phyloP scores from a whole-genome alignment of 192 early-diverging fungal genomes.

The Endogone sp. region DNA sequence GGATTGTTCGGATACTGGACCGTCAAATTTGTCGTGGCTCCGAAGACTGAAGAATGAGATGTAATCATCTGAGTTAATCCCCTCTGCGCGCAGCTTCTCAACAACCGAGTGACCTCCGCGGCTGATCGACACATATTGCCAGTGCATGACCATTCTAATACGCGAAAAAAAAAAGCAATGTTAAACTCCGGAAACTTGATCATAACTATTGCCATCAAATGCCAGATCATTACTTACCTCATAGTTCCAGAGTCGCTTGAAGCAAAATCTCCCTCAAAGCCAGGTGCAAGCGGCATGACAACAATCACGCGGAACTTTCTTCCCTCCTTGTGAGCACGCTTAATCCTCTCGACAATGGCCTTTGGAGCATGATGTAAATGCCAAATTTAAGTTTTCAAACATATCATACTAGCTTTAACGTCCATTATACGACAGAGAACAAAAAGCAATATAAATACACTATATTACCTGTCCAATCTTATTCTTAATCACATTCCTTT shows the following conservation, averaged over 20 bases:
- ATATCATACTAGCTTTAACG: too few relatives aligned
- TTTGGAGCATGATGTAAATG: too few relatives aligned
- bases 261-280: slow-evolving; percentile 78
- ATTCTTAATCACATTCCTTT: slow-evolving; percentile 24
- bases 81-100: slow-evolving; percentile 47
- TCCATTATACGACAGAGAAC: too few relatives aligned
- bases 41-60: slow-evolving; percentile 75
- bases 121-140: slow-evolving; percentile 73
- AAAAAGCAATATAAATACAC: too few relatives aligned
- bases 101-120: slow-evolving; percentile 69
- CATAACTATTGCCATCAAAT: neutral
- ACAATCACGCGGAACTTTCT: slow-evolving; percentile 76
- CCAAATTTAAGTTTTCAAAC: too few relatives aligned
- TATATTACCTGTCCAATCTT: slow-evolving; percentile 35
- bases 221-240: slow-evolving; percentile 25
- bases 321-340: slow-evolving; percentile 58
- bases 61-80: slow-evolving; percentile 60
- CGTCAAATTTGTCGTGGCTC: slow-evolving; percentile 63
- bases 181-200: neutral
- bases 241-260: slow-evolving; percentile 67
- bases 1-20: neutral
- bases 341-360: slow-evolving; percentile 71
- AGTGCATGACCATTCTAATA: slow-evolving; percentile 67
- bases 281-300: slow-evolving; percentile 79
- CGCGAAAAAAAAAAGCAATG: neutral